Evolutionary conservation across 2,329 filamentous ascomycete genomes (phyloP).

Genomic region (Aspergillus novofumigatus): DNA sequence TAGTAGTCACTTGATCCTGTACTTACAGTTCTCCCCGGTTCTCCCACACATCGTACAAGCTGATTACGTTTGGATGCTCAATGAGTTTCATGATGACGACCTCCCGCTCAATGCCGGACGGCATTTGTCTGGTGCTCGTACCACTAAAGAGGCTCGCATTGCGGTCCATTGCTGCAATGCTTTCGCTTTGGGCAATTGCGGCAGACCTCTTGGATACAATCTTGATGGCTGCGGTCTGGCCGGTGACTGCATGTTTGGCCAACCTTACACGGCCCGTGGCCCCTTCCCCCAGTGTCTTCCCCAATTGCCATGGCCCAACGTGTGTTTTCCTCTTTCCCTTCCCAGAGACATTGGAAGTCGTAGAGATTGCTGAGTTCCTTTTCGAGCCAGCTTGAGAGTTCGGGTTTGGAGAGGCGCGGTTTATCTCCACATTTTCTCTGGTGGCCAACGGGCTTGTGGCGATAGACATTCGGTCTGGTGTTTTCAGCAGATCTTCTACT

Average conservation of each 20-base stretch:
- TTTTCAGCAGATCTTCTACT: constrained; percentile 15
- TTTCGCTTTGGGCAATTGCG: constrained; percentile 77
- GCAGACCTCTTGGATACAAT: constrained; percentile 84
- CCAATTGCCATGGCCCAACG: constrained; percentile 91
- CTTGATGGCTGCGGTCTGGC: constrained; percentile 85
- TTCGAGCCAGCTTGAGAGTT: constrained; percentile 48
- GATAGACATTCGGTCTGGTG: constrained; percentile 26
- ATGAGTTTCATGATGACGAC: constrained; percentile 97
- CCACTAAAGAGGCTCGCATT: constrained; percentile 57
- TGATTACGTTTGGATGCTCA: constrained; percentile 91
- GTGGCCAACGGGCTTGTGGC: constrained; percentile 24
- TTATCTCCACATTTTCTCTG: constrained; percentile 41
- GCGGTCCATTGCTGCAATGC: constrained; percentile 75
- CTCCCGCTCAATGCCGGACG: constrained; percentile 86
- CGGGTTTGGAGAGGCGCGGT: constrained; percentile 50
- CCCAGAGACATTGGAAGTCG: constrained; percentile 52
- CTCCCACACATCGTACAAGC: constrained; percentile 95
- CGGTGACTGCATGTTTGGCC: constrained; percentile 73
- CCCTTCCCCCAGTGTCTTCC: constrained; percentile 82
- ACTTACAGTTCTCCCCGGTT: constrained; percentile 89
- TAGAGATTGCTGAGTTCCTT: constrained; percentile 51
- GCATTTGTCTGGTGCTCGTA: constrained; percentile 66
- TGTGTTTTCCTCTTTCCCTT: constrained; percentile 62
- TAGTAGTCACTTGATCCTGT: background rate
- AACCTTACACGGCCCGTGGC: constrained; percentile 84